Evolutionary conservation across 2,329 filamentous ascomycete species (phyloP).

Genomic region (Alternaria arbusti): DNA sequence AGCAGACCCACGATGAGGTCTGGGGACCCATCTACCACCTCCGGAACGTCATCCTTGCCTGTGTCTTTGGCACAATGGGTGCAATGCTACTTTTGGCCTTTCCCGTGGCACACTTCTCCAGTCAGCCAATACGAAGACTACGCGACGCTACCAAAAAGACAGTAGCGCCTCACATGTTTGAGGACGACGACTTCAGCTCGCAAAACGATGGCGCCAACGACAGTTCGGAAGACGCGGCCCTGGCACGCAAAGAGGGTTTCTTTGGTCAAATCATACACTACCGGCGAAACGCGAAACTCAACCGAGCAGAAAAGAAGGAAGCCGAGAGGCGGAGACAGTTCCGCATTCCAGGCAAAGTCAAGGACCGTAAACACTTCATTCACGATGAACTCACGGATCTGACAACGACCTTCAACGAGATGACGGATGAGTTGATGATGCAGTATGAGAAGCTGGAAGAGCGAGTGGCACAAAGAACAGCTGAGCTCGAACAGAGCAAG

Average conservation of each 20-base stretch:
- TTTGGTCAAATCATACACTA: slow-evolving; percentile 47
- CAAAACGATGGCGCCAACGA: slow-evolving; percentile 49
- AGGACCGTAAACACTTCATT: slow-evolving; percentile 74
- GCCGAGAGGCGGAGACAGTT: slow-evolving; percentile 64
- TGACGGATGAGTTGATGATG: slow-evolving; percentile 87
- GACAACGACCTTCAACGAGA: slow-evolving; percentile 86
- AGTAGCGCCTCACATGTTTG: slow-evolving; percentile 69
- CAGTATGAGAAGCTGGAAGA: slow-evolving; percentile 87
- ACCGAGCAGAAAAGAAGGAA: slow-evolving; percentile 46
- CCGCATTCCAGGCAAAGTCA: slow-evolving; percentile 84
- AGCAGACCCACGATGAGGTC: slow-evolving; percentile 76
- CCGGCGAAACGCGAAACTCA: slow-evolving; percentile 41
- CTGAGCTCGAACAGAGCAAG: slow-evolving; percentile 86
- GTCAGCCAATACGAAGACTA: slow-evolving; percentile 78
- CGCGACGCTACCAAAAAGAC: slow-evolving; percentile 78
- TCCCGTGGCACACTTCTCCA: slow-evolving; percentile 81
- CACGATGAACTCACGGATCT: slow-evolving; percentile 87
- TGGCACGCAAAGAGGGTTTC: slow-evolving; percentile 56
- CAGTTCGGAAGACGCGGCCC: slow-evolving; percentile 56
- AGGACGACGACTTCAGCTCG: slow-evolving; percentile 49
- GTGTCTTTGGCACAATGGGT: slow-evolving; percentile 82
- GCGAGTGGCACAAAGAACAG: slow-evolving; percentile 81
- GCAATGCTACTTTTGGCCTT: slow-evolving; percentile 74
- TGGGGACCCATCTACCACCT: slow-evolving; percentile 76
- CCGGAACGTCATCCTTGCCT: slow-evolving; percentile 80